Base-by-base conservation (phyloP, 2,329 filamentous ascomycete genomes). In the Periglandula ipomoeae region DNA sequence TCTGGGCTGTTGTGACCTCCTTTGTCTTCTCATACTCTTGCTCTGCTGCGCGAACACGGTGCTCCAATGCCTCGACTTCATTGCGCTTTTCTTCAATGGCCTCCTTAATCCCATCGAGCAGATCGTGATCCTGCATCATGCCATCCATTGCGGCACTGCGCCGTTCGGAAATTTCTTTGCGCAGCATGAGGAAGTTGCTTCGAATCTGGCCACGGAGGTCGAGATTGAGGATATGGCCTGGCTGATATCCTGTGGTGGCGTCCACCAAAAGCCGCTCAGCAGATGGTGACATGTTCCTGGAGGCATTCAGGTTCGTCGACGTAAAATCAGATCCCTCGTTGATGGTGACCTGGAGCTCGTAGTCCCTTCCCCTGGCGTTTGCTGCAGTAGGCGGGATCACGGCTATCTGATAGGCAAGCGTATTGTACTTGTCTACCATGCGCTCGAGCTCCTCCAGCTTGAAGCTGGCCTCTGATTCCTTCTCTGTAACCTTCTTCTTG, bases 1-100 rank as follows among this genome's bases (percentile, higher is more conserved):
- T 94, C 64, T 95, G 89, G 17, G 89, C 87, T 41, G 79, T 87
- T 7, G 87, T 91, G 51, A 78, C 70, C 73, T 96, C 93, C 62
- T 91, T 91, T 19, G 89, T 90, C 68, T 88, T 89, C 61, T 96
- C 89, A 62, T 95, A 94, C 63, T 96, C 90, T 60, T 95, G 88
- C 64, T 95, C 87, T 0, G 91, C 90, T 17, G 87, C 87, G 30
- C 87, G 81, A 41, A 95, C 87, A 39, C 87, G 81, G 66, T 97
- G 91, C 57, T 91, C 87, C 15, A 98, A 74, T 3, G 89, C 87
- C 63, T 96, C 91, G 17, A 98, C 88, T 64, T 98, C 93, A 55
- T 84, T 85, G 53, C 85, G 79, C 71, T 95, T 96, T 68, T 98
- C 91, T 63, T 96, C 90, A 66, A 98, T 93, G 15, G 90, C 89